phyloP scores from a whole-genome alignment of 2,329 filamentous ascomycete genomes.

The Neofusicoccum parvum region DNA sequence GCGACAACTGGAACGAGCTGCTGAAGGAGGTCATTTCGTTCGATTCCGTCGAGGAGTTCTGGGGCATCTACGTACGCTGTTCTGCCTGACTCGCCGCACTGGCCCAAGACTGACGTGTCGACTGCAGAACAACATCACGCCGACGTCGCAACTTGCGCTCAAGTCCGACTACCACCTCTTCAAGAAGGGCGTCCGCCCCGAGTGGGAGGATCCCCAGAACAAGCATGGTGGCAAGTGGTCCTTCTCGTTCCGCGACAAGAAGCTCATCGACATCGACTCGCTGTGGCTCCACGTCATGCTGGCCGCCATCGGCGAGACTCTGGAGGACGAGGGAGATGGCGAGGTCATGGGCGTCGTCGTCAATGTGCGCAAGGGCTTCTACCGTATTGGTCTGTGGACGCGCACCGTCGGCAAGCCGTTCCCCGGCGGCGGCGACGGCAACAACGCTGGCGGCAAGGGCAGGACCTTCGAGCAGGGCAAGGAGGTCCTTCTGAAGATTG shows the following conservation, averaged over 20 bases:
- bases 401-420: constrained; percentile 87
- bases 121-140: constrained; percentile 94
- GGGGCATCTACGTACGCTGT: constrained; percentile 91
- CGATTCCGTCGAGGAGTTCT: constrained; percentile 98
- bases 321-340: constrained; percentile 90
- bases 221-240: constrained; percentile 99
- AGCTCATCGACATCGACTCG: constrained; percentile 85
- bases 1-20: constrained; percentile 97
- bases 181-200: constrained; percentile 94
- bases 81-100: constrained; percentile 1
- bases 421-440: constrained; percentile 72
- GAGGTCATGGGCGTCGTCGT: constrained; percentile 99
- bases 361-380: constrained; percentile 98
- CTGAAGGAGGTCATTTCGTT: constrained; percentile 99
- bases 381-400: constrained; percentile 96
- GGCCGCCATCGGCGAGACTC: constrained; percentile 92
- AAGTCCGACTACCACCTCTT: constrained; percentile 99
- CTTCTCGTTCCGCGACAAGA: constrained; percentile 97
- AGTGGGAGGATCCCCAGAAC: constrained; percentile 98
- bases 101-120: constrained; percentile 9
- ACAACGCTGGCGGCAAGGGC: constrained; percentile 75
- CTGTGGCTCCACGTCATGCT: constrained; percentile 98
- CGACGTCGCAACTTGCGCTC: constrained; percentile 90
- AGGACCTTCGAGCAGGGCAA: constrained; percentile 79
- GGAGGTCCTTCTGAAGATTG: constrained; percentile 82